Evolutionary conservation across 768 basidiomycete genomes (phyloP), one percentile per base, ranked within the genome.

Genomic region (Hericium erinaceus): DNA sequence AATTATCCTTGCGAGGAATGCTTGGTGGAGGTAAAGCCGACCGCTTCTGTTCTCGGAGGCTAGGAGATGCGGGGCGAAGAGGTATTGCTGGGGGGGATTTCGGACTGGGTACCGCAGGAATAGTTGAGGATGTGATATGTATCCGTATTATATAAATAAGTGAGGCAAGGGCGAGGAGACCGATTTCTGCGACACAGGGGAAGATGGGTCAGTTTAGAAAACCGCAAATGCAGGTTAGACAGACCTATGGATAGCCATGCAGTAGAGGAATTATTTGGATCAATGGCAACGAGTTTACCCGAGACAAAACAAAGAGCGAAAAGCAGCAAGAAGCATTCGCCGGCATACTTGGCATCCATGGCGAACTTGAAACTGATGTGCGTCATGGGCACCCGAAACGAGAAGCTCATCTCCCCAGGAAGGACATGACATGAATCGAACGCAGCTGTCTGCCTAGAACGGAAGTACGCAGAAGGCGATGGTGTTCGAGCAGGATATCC

Each of bases 261-360:
- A 57, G 62, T 52, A 28, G 28, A 28, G 26, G 60, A 39, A n/a
- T 41, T 55, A 18, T 20, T 40, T n/a, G 33, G 44, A 15, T 51
- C 37, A 1, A 56, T 62, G 24, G 60, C 56, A 16, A 72, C 69
- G 55, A 87, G 73, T 65, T 78, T 78, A 57, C 71, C 72, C 5
- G 81, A 76, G 26, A 81, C 80, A 60, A 76, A 81, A 39, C 80
- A 69, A 16, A 89, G 73, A 18, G 86, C 86, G 16, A 73, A 75
- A n/a, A 89, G 68, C 6, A 92, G 77, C 4, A 91, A 65, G 28
- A 76, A n/a, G 7, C 79, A 81, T 70, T 92, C 89, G 11, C 78
- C 80, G 20, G 82, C 75, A 60, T 80, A 78, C 60, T 86, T 74
- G 28, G 79, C 70, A 61, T 89, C 85, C 28, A 86, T 77, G n/a